These are phyloP conservation scores for Hortaea werneckii DNA, from an alignment of 2,329 filamentous ascomycete species.

Conservation along the genomic window DNA sequence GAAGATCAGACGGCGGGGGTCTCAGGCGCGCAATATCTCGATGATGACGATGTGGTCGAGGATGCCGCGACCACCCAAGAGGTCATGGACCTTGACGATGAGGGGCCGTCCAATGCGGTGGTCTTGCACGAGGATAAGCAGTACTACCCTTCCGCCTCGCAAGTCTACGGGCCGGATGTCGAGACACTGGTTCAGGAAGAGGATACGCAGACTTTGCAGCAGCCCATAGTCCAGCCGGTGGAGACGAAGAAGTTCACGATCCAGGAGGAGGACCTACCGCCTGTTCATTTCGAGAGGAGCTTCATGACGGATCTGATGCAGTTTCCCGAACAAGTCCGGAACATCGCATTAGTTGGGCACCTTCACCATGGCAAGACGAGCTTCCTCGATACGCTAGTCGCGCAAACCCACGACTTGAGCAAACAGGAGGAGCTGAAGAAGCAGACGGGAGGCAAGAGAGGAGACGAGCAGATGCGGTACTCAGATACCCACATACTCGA, in stretches of 20 bases:
- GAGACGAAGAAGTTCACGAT: constrained; percentile 94
- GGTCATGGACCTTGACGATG: constrained; percentile 86
- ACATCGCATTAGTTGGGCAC: constrained; percentile 84
- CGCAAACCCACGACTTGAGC: constrained; percentile 80
- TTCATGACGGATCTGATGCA: constrained; percentile 97
- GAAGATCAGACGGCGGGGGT: constrained; percentile 55
- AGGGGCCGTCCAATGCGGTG: constrained; percentile 91
- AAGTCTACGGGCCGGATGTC: constrained; percentile 88
- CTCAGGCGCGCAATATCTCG: constrained; percentile 69
- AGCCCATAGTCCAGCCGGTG: constrained; percentile 88
- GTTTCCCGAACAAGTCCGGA: constrained; percentile 87
- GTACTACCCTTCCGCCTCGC: constrained; percentile 96
- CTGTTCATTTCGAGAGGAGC: constrained; percentile 74
- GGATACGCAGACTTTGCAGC: constrained; percentile 82
- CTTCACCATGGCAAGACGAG: constrained; percentile 96
- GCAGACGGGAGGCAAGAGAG: constrained; percentile 51
- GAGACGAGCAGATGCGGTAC: constrained; percentile 86
- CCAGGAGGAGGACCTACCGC: constrained; percentile 84
- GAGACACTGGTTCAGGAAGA: constrained; percentile 95
- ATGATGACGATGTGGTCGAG: constrained; percentile 54
- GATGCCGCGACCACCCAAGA: constrained; percentile 57
- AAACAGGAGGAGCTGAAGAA: constrained; percentile 59
- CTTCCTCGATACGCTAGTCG: constrained; percentile 95
- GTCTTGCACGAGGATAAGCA: constrained; percentile 98
- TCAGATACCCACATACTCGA: constrained; percentile 88